Conservation (phyloP, 2,329 filamentous ascomycete species). For the Colletotrichum salicis region DNA sequence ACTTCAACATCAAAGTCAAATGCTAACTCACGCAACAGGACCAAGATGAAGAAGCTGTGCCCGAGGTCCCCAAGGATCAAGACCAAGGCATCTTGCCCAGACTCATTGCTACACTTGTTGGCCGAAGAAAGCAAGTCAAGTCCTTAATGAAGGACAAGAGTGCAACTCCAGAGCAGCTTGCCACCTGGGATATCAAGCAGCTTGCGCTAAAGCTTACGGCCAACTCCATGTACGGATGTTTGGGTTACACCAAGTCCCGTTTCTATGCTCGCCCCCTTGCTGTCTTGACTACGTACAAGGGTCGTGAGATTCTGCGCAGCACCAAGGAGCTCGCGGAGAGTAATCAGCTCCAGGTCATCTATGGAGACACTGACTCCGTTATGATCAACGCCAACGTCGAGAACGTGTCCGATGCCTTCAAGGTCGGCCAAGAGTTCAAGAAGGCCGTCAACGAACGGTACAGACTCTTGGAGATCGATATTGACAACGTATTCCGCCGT, state of each 20-base stretch:
- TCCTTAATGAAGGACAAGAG: slow-evolving; percentile 94
- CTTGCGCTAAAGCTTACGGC: slow-evolving; percentile 95
- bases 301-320: slow-evolving; percentile 94
- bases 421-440: slow-evolving; percentile 95
- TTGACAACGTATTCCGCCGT: slow-evolving; percentile 95
- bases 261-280: slow-evolving; percentile 97
- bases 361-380: slow-evolving; percentile 98
- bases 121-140: slow-evolving; percentile 90
- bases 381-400: slow-evolving; percentile 99
- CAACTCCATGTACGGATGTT: slow-evolving; percentile 99
- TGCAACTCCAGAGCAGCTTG: slow-evolving; percentile 85
- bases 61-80: slow-evolving; percentile 83
- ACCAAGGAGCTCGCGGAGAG: slow-evolving; percentile 96
- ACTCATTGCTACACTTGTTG: slow-evolving; percentile 92
- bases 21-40: slow-evolving; percentile 47
- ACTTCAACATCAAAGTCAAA: background rate
- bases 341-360: slow-evolving; percentile 92
- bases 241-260: slow-evolving; percentile 95
- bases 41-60: slow-evolving; percentile 87
- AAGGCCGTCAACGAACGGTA: slow-evolving; percentile 94
- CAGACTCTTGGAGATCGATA: slow-evolving; percentile 93
- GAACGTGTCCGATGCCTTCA: slow-evolving; percentile 88
- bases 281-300: slow-evolving; percentile 96
- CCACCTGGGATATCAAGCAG: slow-evolving; percentile 98
- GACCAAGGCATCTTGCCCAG: slow-evolving; percentile 87